A percentile compares a stretch with the other conserved stretches of the same genome.
Conservation (phyloP, 192 early-diverging fungal species). For the Coemansia sp. region DNA sequence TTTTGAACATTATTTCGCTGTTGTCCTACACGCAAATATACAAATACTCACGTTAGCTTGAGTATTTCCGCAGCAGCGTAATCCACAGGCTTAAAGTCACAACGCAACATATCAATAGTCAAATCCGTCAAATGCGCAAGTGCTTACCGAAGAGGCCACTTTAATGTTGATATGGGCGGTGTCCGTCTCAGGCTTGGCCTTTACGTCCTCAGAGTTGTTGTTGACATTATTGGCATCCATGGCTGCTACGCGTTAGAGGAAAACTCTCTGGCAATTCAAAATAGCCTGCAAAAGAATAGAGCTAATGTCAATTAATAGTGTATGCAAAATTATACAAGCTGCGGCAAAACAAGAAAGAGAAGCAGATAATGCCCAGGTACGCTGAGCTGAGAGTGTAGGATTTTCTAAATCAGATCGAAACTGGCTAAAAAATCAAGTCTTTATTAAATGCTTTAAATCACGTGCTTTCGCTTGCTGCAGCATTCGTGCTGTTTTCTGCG, state of each 20-base stretch:
- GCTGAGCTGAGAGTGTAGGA: background rate
- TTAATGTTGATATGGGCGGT: constrained; percentile 85
- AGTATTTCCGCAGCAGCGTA: constrained; percentile 1
- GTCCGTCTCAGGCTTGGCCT: constrained; percentile 59
- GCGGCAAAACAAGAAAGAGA: background rate
- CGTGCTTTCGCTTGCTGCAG: constrained; percentile 1
- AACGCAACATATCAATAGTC: background rate
- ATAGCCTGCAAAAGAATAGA: background rate
- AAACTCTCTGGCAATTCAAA: background rate
- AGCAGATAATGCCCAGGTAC: background rate
- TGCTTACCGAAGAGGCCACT: constrained; percentile 78
- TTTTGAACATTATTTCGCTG: constrained; percentile 90
- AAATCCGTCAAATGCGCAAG: too few relatives aligned
- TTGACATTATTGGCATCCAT: constrained; percentile 2
- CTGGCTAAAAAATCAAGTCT: background rate
- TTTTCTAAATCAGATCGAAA: constrained; percentile 3
- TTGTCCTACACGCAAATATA: constrained; percentile 55
- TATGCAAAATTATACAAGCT: constrained; percentile 3
- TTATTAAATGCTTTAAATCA: background rate
- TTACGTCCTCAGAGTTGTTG: constrained; percentile 33
- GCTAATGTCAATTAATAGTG: background rate
- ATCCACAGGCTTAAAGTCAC: background rate
- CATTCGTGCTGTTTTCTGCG: constrained; percentile 4
- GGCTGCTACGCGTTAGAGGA: background rate
- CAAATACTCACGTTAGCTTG: background rate